Evolutionary conservation across 257 asterid species (phyloP).

Genomic region (Linaria vulgaris): DNA sequence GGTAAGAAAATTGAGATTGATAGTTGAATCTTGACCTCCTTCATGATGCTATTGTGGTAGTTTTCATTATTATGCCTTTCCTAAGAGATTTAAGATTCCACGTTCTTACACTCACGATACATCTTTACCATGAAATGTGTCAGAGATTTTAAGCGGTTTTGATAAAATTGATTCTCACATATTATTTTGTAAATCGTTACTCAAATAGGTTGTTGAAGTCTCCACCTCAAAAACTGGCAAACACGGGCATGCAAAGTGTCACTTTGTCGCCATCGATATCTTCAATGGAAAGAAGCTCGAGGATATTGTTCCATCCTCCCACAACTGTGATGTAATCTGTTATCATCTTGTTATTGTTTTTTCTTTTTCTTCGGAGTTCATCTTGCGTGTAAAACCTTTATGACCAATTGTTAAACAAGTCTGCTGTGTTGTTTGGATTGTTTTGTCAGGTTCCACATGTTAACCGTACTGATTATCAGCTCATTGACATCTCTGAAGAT

Average conservation of each 20-base stretch:
- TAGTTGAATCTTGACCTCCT: too few species aligned
- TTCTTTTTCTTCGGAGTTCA: neutral
- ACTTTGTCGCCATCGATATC: constrained; percentile 66
- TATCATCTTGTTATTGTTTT: neutral
- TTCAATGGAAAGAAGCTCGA: constrained; percentile 64
- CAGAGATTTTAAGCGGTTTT: too few species aligned
- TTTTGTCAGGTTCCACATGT: constrained; percentile 62
- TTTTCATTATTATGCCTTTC: too few species aligned
- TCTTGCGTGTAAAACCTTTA: neutral
- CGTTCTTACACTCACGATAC: too few species aligned
- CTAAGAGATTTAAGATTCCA: too few species aligned
- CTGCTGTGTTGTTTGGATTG: constrained; percentile 6
- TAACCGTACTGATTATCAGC: constrained; percentile 59
- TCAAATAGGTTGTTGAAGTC: constrained; percentile 59
- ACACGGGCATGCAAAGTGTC: constrained; percentile 76
- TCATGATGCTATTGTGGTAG: too few species aligned
- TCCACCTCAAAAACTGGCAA: constrained; percentile 72
- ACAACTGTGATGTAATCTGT: constrained; percentile 56
- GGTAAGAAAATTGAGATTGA: too few species aligned
- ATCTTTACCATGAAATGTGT: too few species aligned
- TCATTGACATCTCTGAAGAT: constrained; percentile 79
- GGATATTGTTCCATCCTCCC: constrained; percentile 74
- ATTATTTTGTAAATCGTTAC: neutral
- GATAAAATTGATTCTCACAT: neutral
- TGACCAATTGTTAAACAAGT: neutral